These are phyloP conservation scores for Eucalyptus fibrosa DNA, from an alignment of 345 rosid genomes.

Conservation along the genomic window DNA sequence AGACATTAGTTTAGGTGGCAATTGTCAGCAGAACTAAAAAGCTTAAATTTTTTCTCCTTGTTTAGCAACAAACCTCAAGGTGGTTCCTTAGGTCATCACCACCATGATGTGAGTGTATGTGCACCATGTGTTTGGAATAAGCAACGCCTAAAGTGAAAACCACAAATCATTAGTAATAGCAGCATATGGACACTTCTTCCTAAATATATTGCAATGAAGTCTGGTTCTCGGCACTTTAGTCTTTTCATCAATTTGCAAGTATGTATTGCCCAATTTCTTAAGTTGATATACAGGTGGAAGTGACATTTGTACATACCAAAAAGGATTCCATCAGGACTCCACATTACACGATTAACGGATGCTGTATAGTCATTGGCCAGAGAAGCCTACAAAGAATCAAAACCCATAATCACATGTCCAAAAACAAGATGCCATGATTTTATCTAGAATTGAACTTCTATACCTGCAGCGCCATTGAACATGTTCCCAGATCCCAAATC, in stretches of 20 bases:
- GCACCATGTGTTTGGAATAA: conserved; percentile 9
- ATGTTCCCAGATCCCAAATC: conserved; percentile 44
- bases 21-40: neutral
- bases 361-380: conserved; percentile 13
- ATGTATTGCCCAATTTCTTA: neutral
- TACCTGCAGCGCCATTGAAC: conserved; percentile 52
- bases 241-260: neutral
- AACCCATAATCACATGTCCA: neutral
- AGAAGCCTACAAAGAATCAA: conserved; percentile 26
- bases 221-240: no score
- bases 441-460: neutral
- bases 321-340: conserved; percentile 48
- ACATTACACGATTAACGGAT: conserved; percentile 34
- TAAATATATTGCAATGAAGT: neutral
- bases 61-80: neutral
- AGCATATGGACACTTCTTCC: neutral
- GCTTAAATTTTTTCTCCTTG: neutral
- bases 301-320: neutral
- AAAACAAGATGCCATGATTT: neutral
- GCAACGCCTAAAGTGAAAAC: conserved; percentile 7
- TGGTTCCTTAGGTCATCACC: conserved; percentile 3
- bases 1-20: neutral
- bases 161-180: no score
- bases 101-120: conserved; percentile 2
- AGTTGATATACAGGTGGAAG: neutral